Evolutionary conservation across 2,329 filamentous ascomycete genomes (phyloP).

Genomic region (Venturia oleaginea): DNA sequence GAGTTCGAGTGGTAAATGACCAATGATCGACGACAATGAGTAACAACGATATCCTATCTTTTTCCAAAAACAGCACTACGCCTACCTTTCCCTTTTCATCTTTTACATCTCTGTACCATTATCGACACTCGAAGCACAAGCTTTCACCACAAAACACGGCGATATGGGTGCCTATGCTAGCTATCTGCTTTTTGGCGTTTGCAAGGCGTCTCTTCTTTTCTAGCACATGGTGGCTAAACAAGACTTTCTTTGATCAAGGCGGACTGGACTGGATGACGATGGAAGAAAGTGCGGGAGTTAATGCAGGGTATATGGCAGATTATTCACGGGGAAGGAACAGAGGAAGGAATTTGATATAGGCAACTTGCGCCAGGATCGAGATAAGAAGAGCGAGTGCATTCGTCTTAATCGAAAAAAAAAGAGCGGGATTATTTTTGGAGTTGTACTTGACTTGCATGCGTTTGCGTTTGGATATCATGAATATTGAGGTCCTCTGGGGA

Average conservation of each 20-base stretch:
- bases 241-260: background rate
- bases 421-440: background rate
- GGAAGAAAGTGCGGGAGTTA: too few relatives aligned
- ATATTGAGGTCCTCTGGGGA: background rate
- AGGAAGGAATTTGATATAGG: too few relatives aligned
- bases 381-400: too few relatives aligned
- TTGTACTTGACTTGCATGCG: background rate
- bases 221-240: background rate
- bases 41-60: background rate
- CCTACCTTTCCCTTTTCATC: background rate
- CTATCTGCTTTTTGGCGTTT: background rate
- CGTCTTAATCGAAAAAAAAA: too few relatives aligned
- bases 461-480: background rate
- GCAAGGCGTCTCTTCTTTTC: background rate
- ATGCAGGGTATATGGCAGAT: too few relatives aligned
- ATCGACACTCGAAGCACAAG: background rate
- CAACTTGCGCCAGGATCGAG: too few relatives aligned
- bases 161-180: background rate
- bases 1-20: conserved; percentile 84
- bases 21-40: background rate
- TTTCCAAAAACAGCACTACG: background rate
- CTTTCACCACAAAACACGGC: background rate
- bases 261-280: background rate
- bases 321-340: too few relatives aligned
- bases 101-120: background rate